phyloP scores from a whole-genome alignment of 148 eudicot genomes.

The Dianthus caryophyllus region DNA sequence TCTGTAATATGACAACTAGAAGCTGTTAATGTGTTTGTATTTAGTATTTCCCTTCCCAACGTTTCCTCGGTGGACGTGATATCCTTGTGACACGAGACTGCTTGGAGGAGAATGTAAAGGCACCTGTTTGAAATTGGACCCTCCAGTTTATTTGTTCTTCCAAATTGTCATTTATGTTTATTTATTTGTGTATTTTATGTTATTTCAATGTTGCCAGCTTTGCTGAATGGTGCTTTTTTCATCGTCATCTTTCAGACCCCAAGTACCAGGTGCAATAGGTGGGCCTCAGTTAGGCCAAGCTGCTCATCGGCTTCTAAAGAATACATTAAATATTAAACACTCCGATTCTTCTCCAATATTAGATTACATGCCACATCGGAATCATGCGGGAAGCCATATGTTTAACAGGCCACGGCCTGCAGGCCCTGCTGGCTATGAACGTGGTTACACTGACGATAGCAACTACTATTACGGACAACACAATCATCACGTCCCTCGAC shows the following conservation, averaged over 20 bases:
- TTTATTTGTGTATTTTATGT: background rate
- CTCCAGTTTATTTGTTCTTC: too few relatives aligned
- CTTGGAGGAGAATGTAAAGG: too few relatives aligned
- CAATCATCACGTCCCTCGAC: constrained; percentile 27
- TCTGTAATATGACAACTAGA: background rate
- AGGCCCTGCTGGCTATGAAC: constrained; percentile 62
- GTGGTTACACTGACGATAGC: constrained; percentile 44
- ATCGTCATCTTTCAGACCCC: constrained; percentile 50
- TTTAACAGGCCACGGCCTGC: constrained; percentile 51
- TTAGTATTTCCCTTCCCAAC: background rate
- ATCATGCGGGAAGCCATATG: constrained; percentile 39
- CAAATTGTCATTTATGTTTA: too few relatives aligned
- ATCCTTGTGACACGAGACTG: too few relatives aligned
- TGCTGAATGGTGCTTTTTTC: background rate
- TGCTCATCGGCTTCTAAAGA: constrained; percentile 80
- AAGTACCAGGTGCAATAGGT: constrained; percentile 59
- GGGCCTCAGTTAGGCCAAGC: constrained; percentile 86
- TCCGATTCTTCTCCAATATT: constrained; percentile 30
- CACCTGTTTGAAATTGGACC: too few relatives aligned
- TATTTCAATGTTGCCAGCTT: background rate
- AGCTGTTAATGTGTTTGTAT: too few relatives aligned
- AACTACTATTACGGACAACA: constrained; percentile 25
- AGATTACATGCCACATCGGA: constrained; percentile 35
- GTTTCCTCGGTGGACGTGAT: background rate
- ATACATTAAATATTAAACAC: constrained; percentile 62